Conservation (phyloP, 352 stramenopile species). For the Globisporangium cederbergense region DNA sequence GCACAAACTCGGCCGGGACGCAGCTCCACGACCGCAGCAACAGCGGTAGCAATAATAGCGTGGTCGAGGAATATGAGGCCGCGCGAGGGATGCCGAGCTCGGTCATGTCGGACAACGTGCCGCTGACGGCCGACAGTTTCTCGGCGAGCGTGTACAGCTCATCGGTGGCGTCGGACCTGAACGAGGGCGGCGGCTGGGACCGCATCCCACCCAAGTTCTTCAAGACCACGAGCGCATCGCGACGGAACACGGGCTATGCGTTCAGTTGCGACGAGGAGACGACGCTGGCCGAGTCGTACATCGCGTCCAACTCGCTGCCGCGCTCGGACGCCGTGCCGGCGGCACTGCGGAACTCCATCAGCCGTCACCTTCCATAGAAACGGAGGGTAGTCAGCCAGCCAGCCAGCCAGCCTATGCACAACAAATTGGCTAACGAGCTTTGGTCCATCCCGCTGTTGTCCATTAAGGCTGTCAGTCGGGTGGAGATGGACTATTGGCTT, state of each 20-base stretch:
- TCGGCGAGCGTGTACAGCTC: constrained; percentile 64
- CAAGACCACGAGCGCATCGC: constrained; percentile 24
- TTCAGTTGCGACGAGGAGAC: constrained; percentile 86
- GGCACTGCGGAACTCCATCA: constrained; percentile 57
- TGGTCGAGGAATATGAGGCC: constrained; percentile 13
- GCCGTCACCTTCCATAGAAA: constrained; percentile 7
- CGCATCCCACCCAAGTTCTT: constrained; percentile 35
- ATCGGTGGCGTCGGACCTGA: constrained; percentile 37
- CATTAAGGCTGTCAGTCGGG: constrained; percentile 1
- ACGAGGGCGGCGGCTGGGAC: constrained; percentile 30
- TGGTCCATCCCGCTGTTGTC: neutral
- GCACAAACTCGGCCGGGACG: constrained; percentile 15
- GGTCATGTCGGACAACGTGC: constrained; percentile 22
- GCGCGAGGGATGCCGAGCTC: neutral
- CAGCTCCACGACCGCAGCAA: constrained; percentile 18
- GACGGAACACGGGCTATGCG: constrained; percentile 68
- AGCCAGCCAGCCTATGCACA: neutral
- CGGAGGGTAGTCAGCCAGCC: neutral
- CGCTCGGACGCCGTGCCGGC: constrained; percentile 60
- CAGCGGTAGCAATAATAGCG: constrained; percentile 10
- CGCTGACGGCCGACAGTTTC: constrained; percentile 42
- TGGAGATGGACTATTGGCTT: neutral
- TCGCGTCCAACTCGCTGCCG: constrained; percentile 74
- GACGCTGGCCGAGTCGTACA: constrained; percentile 79
- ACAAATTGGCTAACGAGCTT: neutral